A percentile compares a stretch with the other conserved stretches of the same genome.
Evolutionary conservation across 129 eudicot species (phyloP).

Genomic region (Centaurea solstitialis): DNA sequence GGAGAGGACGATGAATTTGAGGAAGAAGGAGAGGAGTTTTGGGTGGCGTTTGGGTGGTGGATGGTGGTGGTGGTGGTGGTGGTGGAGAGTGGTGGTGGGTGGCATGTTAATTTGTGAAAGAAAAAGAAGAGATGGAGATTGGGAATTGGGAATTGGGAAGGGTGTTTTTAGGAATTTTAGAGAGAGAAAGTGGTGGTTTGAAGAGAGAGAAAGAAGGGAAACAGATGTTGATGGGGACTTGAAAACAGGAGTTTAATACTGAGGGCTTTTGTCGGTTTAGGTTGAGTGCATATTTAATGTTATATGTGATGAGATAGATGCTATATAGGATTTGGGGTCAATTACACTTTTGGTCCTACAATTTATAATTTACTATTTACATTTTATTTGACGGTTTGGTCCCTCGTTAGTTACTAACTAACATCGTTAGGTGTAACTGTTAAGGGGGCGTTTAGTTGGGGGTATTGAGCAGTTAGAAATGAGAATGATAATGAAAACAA

Average conservation of each 20-base stretch:
- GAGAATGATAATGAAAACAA: no score
- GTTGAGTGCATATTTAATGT: background rate
- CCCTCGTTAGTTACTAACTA: no score
- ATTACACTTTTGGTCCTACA: background rate
- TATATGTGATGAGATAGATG: background rate
- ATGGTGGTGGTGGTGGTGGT: conserved; percentile 30
- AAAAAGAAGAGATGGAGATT: background rate
- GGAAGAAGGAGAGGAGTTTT: conserved; percentile 42
- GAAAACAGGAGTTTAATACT: conserved; percentile 16
- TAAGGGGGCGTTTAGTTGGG: no score
- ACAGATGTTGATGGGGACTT: conserved; percentile 8
- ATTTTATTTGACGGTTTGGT: no score
- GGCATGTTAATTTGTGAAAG: background rate
- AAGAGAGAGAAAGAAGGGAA: background rate
- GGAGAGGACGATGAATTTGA: conserved; percentile 58
- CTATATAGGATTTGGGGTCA: background rate
- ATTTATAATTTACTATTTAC: no score
- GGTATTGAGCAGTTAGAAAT: no score
- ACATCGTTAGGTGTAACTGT: no score
- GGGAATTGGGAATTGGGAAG: background rate
- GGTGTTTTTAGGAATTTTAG: background rate
- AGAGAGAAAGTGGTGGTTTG: conserved; percentile 14
- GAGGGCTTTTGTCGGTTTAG: conserved; percentile 30
- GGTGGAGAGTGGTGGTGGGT: conserved; percentile 21
- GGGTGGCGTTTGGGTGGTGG: conserved; percentile 42